Conservation (phyloP, 495 filamentous ascomycete species). For the Lasiosphaeria miniovina region DNA sequence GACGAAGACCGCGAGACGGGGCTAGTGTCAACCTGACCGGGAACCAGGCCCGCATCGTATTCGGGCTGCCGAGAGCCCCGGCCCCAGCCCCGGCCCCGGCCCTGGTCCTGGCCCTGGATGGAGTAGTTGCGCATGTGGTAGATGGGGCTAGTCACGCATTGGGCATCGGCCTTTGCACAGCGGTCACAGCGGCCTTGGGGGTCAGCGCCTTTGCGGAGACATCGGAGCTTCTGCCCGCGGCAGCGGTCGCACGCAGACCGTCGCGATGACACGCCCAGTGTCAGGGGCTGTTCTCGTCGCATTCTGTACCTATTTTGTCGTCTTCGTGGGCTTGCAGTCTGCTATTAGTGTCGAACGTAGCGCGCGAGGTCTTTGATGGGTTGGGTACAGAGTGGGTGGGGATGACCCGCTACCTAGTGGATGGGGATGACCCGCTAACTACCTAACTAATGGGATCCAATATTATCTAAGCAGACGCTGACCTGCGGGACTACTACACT, state of each 20-base stretch:
- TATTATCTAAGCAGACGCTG: too few species aligned
- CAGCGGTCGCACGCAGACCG: slow-evolving; percentile 45
- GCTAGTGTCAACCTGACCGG: neutral
- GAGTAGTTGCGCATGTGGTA: slow-evolving; percentile 16
- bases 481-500: too few species aligned
- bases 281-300: slow-evolving; percentile 3
- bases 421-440: too few species aligned
- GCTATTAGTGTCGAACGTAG: too few species aligned
- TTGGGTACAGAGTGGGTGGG: too few species aligned
- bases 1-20: neutral
- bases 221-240: slow-evolving; percentile 41
- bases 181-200: slow-evolving; percentile 20
- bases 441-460: too few species aligned
- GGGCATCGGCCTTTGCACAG: slow-evolving; percentile 18
- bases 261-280: slow-evolving; percentile 24
- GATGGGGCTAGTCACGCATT: slow-evolving; percentile 20
- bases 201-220: slow-evolving; percentile 24
- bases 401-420: too few species aligned
- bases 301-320: neutral
- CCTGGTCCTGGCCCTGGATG: neutral
- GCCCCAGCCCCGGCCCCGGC: too few species aligned
- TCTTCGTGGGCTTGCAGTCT: too few species aligned
- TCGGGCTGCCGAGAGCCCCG: too few species aligned
- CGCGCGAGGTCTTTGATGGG: too few species aligned
- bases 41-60: too few species aligned